Evolutionary conservation across 768 basidiomycete genomes (phyloP).

Genomic region (Kwoniella shandongensis): DNA sequence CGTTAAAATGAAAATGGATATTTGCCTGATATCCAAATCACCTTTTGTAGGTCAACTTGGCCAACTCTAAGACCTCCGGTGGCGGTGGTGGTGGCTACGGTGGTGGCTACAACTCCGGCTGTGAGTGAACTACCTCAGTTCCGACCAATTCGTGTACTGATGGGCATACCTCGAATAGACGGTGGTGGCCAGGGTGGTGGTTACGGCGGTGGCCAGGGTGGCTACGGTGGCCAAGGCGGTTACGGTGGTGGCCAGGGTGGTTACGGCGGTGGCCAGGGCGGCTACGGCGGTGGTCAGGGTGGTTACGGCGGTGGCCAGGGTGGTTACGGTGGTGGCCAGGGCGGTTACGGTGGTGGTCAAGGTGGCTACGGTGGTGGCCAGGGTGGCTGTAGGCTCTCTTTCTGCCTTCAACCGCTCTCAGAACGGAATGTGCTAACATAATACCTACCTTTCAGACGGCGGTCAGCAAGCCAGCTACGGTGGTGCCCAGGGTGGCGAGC

Average conservation of each 20-base stretch:
- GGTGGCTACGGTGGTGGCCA: constrained; percentile 43
- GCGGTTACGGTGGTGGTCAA: constrained; percentile 40
- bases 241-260: constrained; percentile 37
- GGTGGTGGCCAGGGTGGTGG: constrained; percentile 38
- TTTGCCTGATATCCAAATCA: background rate
- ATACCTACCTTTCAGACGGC: constrained; percentile 7
- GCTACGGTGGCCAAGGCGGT: constrained; percentile 46
- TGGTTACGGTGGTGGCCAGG: constrained; percentile 42
- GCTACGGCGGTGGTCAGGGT: constrained; percentile 45
- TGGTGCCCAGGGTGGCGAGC: constrained; percentile 30
- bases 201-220: constrained; percentile 42
- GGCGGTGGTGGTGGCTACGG: constrained; percentile 47
- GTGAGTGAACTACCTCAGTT: constrained; percentile 62
- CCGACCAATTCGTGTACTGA: constrained; percentile 1
- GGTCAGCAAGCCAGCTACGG: constrained; percentile 45
- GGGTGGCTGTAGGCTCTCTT: constrained; percentile 27
- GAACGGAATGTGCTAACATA: no score
- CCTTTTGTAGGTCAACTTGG: constrained; percentile 61
- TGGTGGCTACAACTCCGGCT: constrained; percentile 41
- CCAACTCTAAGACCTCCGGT: constrained; percentile 54
- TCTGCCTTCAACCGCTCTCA: no score
- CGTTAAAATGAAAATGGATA: background rate
- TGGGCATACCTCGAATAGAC: constrained; percentile 24
- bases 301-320: constrained; percentile 28
- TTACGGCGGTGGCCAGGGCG: constrained; percentile 58